Base-by-base conservation (phyloP, 225 moss, liverwort and hornwort genomes). In the Marchantia paleacea region DNA sequence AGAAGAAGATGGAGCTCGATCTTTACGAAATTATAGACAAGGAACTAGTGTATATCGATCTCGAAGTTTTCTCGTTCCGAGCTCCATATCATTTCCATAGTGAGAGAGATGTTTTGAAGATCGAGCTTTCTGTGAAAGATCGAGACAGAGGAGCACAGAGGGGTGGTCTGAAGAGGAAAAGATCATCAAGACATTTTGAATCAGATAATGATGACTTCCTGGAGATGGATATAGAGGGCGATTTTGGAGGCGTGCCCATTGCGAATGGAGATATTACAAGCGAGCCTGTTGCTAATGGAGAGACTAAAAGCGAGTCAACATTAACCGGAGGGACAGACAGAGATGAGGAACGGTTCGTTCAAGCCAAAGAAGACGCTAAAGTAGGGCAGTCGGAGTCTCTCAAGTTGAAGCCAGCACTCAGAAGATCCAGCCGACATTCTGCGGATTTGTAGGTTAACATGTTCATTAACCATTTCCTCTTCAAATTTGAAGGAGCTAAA, bases 1-100 rank as follows among this genome's bases (percentile, higher is more conserved):
- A 86, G 80, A 89, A 89, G 11, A 78, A 69, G 65, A 57, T 8
- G 13, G 54, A 70, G 51, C 54, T 72, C n/a, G 80, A 80, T 48
- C 65, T 78, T 19, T 66, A 78, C 48, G 10, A 13, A 6, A 49
- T 78, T 11, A 25, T 52, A 52, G 71, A 72, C 15, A 55, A 57
- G 49, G 80, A 80, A 39, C 31, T 80, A 16, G 55, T 29, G 29
- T 80, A 49, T 28, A 47, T 6, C 12, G 80, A 80, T 60, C 48
- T 80, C 0, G 39, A 39, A 10, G 15, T 72, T 16, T 80, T 80
- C 72, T 60, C 71, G 1, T 70, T 30, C 48, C 20, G 80, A 70
- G 71, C 80, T 55, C 80, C 80, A 0, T 72, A 72, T 47, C 70
- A 70, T 57, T 72, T 53, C 51, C 60, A 18, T n/a, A 22, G 58